Evolutionary conservation across 768 basidiomycete species (phyloP).

Genomic region (Sistotremastrum suecicum): DNA sequence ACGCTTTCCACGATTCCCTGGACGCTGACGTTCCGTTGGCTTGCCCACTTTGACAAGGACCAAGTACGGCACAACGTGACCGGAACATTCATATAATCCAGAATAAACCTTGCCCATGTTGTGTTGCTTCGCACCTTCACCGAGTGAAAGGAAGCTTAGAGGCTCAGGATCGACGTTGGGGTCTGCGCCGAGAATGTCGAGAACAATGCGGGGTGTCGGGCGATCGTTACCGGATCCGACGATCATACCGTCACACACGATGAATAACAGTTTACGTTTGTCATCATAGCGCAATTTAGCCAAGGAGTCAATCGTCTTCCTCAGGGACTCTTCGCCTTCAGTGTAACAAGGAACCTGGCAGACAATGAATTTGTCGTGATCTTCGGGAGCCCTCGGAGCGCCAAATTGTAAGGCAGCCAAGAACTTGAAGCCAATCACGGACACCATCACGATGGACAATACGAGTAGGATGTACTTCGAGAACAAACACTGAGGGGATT

Average conservation of each 20-base stretch:
- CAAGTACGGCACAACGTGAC: slow-evolving; percentile 92
- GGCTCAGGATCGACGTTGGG: slow-evolving; percentile 91
- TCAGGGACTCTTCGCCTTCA: slow-evolving; percentile 78
- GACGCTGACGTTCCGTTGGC: slow-evolving; percentile 82
- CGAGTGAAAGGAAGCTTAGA: slow-evolving; percentile 83
- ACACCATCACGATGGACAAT: slow-evolving; percentile 82
- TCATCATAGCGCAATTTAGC: slow-evolving; percentile 95
- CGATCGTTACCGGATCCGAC: slow-evolving; percentile 95
- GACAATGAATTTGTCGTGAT: slow-evolving; percentile 94
- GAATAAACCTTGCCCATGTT: slow-evolving; percentile 99
- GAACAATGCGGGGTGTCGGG: slow-evolving; percentile 88
- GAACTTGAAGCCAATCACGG: slow-evolving; percentile 94
- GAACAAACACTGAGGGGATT: slow-evolving; percentile 86
- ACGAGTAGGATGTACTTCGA: slow-evolving; percentile 83
- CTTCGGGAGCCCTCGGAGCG: slow-evolving; percentile 69
- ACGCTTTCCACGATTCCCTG: slow-evolving; percentile 96
- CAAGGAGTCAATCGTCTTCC: slow-evolving; percentile 84
- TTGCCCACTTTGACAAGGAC: slow-evolving; percentile 91
- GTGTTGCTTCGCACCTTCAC: slow-evolving; percentile 90
- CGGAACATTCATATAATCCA: slow-evolving; percentile 83
- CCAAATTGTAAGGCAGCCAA: slow-evolving; percentile 80
- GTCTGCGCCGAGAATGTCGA: slow-evolving; percentile 92
- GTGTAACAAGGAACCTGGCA: slow-evolving; percentile 99
- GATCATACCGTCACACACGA: slow-evolving; percentile 97
- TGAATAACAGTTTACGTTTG: slow-evolving; percentile 85